Base-by-base conservation (phyloP, 108 stramenopile genomes). In the Skeletonema potamos region DNA sequence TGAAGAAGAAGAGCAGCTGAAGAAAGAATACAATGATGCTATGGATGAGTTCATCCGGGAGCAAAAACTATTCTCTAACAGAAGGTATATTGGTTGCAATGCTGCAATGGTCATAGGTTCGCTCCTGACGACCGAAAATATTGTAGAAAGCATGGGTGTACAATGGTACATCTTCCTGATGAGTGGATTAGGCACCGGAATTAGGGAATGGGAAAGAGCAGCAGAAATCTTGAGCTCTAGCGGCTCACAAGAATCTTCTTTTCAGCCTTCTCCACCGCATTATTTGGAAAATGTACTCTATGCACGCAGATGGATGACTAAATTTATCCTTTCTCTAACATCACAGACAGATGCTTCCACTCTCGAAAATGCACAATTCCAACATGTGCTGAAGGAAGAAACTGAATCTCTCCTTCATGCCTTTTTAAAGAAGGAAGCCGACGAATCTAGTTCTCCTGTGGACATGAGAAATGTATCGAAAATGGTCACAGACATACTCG, bases 281-380 rank as follows among this genome's bases (percentile, higher is more conserved):
- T 90, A 94, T 73, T 57, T 82, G 41, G 92, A 94, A 71, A 94
- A 88, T 29, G 87, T 89, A 1, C 64, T 85, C 15, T 94, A 91
- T 72, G 90, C 81, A 10, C 64, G 92, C 34, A 84, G 79, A 58
- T 90, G 78, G 76, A 88, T 94, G 84, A 87, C 86, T 48, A 61
- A 83, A 29, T 87, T 91, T 44, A 68, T 94, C 18, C 29, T 89
- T 22, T 74, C 78, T 24, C 51, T 90, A 6, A 84, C 85, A 27
- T 56, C 83, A 18, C 36, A 67, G 48, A 70, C 62, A 10, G 77
- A 82, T 41, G 65, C 58, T 12, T 17, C 66, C 27, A 78, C 65
- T 62, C 78, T 63, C 39, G 54, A 72, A 64, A 84, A 67, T 36
- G 48, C 73, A 56, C 48, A 54, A 10, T 77, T 71, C 54, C 88